These are phyloP conservation scores for Tetradesmus obliquus DNA, from an alignment of 139 green algal genomes.

Conservation along the genomic window DNA sequence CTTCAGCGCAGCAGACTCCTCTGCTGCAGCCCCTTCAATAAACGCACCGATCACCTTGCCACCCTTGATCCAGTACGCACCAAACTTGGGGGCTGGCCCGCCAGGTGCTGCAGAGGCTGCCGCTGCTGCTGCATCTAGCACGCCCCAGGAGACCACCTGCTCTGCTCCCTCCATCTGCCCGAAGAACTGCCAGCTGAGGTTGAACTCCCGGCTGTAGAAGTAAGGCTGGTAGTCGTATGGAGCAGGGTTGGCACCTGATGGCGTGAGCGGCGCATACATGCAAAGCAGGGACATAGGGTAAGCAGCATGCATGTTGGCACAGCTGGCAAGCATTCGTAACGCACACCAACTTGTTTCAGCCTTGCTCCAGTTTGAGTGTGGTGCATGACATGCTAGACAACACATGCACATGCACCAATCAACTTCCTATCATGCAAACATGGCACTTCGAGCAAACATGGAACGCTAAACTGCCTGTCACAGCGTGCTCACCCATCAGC, in stretches of 20 bases:
- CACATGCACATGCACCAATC: too few species aligned
- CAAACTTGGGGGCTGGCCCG: conserved; percentile 80
- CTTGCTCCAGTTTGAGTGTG: too few species aligned
- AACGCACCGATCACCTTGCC: conserved; percentile 90
- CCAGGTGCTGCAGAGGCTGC: conserved; percentile 23
- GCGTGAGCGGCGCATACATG: too few species aligned
- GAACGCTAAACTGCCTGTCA: not conserved
- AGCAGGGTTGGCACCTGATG: conserved; percentile 45
- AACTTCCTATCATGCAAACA: too few species aligned
- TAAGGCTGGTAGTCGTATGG: conserved; percentile 95
- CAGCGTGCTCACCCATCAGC: conserved; percentile 50
- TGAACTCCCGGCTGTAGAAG: conserved; percentile 96
- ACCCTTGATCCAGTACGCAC: conserved; percentile 83
- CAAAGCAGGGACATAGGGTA: not conserved
- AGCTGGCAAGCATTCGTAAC: not conserved
- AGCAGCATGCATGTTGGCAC: not conserved
- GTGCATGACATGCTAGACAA: too few species aligned
- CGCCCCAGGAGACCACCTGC: not conserved
- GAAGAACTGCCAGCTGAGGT: conserved; percentile 90
- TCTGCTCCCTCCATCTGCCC: conserved; percentile 64
- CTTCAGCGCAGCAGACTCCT: conserved; percentile 84
- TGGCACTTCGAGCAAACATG: too few species aligned
- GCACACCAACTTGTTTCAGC: not conserved
- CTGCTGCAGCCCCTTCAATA: conserved; percentile 77
- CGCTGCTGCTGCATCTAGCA: not conserved